Percentiles rank a stretch among this genome's conserved stretches.
Evolutionary conservation across 805 yeast genomes (phyloP).

Genomic region (Candida palmyrensis): DNA sequence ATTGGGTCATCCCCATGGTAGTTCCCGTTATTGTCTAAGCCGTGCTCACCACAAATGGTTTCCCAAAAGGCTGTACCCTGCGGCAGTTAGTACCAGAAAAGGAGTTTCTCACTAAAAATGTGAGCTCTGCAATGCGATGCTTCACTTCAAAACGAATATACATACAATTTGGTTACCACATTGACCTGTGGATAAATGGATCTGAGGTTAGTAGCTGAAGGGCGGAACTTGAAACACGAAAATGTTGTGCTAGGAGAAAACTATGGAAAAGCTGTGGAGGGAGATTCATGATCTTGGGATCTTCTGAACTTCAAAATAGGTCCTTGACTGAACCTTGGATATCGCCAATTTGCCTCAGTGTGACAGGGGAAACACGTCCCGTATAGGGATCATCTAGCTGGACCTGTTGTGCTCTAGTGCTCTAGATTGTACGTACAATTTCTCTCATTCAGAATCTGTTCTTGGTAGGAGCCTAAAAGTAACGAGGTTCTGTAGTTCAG

Average conservation of each 20-base stretch:
- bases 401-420: no score
- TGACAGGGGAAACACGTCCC: no score
- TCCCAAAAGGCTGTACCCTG: constrained; percentile 93
- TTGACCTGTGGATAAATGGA: constrained; percentile 96
- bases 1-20: constrained; percentile 50
- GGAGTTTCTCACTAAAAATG: constrained; percentile 1
- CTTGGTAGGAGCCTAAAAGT: background rate
- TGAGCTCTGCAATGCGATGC: background rate
- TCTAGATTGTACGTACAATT: constrained; percentile 9
- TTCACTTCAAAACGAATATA: no score
- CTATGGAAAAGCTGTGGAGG: no score
- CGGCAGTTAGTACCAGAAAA: background rate
- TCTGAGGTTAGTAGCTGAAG: constrained; percentile 36
- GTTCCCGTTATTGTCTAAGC: constrained; percentile 69
- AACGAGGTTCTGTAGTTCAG: background rate
- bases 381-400: no score
- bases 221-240: background rate
- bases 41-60: constrained; percentile 86
- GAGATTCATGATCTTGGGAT: no score
- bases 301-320: no score
- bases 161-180: constrained; percentile 95
- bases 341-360: no score
- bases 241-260: no score
- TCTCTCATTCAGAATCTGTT: constrained; percentile 6
- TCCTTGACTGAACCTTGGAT: no score